Percentiles rank a stretch among this genome's conserved stretches.
phyloP scores from a whole-genome alignment of 306 rosid species.

The Begonia peltatifolia region DNA sequence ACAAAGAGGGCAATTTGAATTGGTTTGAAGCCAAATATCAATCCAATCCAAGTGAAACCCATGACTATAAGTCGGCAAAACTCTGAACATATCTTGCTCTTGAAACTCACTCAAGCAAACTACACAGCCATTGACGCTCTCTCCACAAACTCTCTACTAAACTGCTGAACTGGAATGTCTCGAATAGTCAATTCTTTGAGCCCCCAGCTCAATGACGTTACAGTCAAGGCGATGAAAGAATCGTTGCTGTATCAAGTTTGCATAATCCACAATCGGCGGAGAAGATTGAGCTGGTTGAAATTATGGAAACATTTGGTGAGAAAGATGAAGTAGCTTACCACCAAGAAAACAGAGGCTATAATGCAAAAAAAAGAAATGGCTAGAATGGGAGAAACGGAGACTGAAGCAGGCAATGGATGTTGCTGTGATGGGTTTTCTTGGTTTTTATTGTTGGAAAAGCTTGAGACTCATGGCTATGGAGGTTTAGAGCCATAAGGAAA shows the following conservation, averaged over 20 bases:
- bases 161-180: constrained; percentile 44
- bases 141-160: constrained; percentile 15
- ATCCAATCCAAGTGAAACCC: constrained; percentile 84
- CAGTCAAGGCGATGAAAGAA: constrained; percentile 45
- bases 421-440: constrained; percentile 9
- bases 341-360: constrained; percentile 35
- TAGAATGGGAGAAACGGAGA: constrained; percentile 33
- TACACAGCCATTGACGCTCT: constrained; percentile 31
- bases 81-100: constrained; percentile 57
- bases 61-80: constrained; percentile 80
- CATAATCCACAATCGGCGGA: constrained; percentile 30
- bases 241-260: constrained; percentile 28
- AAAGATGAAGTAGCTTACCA: constrained; percentile 35
- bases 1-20: constrained; percentile 94
- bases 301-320: constrained; percentile 43
- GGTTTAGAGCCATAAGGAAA: constrained; percentile 25
- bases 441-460: constrained; percentile 23
- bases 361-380: constrained; percentile 35
- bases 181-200: constrained; percentile 42
- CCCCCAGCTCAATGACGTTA: constrained; percentile 30
- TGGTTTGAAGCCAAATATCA: constrained; percentile 86
- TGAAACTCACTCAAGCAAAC: constrained; percentile 73
- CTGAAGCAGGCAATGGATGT: constrained; percentile 19
- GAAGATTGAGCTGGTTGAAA: constrained; percentile 23
- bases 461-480: constrained; percentile 24